Conservation (phyloP, 2,329 filamentous ascomycete species). For the Apiospora koreana region DNA sequence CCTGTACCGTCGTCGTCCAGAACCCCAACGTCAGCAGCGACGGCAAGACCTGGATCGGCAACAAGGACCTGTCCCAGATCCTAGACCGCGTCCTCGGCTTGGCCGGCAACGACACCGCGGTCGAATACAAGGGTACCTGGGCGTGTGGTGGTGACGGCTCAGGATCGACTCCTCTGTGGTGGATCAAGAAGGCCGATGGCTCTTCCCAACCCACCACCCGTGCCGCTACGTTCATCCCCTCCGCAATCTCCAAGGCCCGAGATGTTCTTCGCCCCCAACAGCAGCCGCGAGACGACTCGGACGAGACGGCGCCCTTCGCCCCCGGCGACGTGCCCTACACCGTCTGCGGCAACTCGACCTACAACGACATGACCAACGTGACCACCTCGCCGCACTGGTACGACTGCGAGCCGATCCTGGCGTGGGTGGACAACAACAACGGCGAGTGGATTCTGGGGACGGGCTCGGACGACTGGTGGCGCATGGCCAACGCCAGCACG, state of each 20-base stretch:
- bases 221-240: background rate
- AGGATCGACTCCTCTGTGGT: background rate
- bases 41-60: background rate
- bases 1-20: background rate
- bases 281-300: background rate
- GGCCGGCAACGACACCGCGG: background rate
- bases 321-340: background rate
- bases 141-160: background rate
- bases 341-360: background rate
- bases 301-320: background rate
- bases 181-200: background rate
- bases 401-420: background rate
- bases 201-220: background rate
- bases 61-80: background rate
- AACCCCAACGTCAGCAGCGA: background rate
- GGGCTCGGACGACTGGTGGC: conserved; percentile 1
- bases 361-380: background rate
- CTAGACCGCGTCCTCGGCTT: background rate
- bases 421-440: background rate
- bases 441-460: background rate
- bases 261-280: background rate
- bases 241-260: background rate
- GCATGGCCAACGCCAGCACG: background rate
- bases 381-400: background rate
- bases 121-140: background rate